phyloP scores from a whole-genome alignment of 257 asterid genomes.

The Parsonsia alboflavescens region DNA sequence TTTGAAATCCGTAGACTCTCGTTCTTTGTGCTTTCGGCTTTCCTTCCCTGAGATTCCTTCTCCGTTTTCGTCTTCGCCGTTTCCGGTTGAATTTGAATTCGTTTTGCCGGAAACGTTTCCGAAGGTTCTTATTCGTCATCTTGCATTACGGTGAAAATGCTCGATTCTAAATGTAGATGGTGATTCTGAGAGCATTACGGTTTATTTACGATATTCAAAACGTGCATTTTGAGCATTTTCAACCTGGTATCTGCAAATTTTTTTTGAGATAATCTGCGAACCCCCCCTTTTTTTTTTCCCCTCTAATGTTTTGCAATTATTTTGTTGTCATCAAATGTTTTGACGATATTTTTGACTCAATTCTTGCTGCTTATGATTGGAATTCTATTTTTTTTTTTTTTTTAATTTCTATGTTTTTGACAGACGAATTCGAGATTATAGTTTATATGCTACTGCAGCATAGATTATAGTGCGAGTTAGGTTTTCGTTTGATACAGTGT shows the following conservation, averaged over 20 bases:
- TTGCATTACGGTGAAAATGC: neutral
- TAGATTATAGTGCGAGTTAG: neutral
- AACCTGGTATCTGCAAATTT: neutral
- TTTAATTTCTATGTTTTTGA: neutral
- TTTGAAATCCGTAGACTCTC: constrained; percentile 8
- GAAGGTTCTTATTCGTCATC: constrained; percentile 6
- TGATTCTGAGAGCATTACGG: neutral
- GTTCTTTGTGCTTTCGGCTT: neutral
- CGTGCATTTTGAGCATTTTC: neutral
- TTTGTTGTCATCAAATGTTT: neutral
- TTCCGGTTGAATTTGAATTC: constrained; percentile 1
- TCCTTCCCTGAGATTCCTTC: neutral
- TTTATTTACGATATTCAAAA: neutral
- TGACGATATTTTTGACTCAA: neutral
- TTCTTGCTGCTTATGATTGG: neutral
- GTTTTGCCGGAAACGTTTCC: neutral
- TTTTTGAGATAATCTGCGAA: neutral
- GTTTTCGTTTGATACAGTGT: neutral
- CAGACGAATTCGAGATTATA: neutral
- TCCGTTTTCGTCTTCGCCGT: neutral
- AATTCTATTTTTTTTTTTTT: neutral
- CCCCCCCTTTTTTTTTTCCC: neutral
- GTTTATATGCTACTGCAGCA: neutral
- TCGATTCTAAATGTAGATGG: neutral
- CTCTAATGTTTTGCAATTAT: neutral